These are phyloP conservation scores for Francoa sonchifolia DNA, from an alignment of 441 rosid genomes.

Conservation along the genomic window DNA sequence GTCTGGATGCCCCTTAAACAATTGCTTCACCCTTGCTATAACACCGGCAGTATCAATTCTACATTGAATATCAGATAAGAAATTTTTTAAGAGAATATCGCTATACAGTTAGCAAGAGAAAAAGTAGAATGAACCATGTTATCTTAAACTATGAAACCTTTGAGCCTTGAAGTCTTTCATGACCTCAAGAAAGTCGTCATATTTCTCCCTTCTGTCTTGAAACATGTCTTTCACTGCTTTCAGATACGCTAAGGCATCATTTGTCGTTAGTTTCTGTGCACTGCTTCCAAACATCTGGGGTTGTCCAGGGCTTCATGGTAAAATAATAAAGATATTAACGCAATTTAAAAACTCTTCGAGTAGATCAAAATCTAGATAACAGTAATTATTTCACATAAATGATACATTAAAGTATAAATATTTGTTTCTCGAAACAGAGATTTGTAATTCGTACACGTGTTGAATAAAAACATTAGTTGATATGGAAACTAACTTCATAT, in stretches of 20 bases:
- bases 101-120: too few species aligned
- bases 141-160: slow-evolving; percentile 37
- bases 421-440: background rate
- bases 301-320: slow-evolving; percentile 53
- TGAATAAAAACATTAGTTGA: too few species aligned
- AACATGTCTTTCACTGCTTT: slow-evolving; percentile 92
- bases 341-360: slow-evolving; percentile 7
- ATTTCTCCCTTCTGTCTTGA: slow-evolving; percentile 79
- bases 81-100: too few species aligned
- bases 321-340: slow-evolving; percentile 10
- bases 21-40: slow-evolving; percentile 81
- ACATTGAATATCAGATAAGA: slow-evolving; percentile 14
- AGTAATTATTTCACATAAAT: background rate
- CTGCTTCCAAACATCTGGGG: slow-evolving; percentile 42
- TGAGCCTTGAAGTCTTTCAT: slow-evolving; percentile 98
- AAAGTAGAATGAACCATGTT: background rate
- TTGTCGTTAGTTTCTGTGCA: slow-evolving; percentile 75
- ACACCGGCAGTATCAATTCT: slow-evolving; percentile 95
- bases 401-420: too few species aligned
- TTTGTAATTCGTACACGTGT: too few species aligned
- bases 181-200: slow-evolving; percentile 92
- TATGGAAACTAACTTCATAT: too few species aligned
- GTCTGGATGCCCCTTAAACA: slow-evolving; percentile 80
- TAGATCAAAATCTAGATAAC: slow-evolving; percentile 13
- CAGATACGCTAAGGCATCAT: slow-evolving; percentile 89